Evolutionary conservation across 129 eudicot genomes (phyloP).

Genomic region (Tanacetum coccineum): DNA sequence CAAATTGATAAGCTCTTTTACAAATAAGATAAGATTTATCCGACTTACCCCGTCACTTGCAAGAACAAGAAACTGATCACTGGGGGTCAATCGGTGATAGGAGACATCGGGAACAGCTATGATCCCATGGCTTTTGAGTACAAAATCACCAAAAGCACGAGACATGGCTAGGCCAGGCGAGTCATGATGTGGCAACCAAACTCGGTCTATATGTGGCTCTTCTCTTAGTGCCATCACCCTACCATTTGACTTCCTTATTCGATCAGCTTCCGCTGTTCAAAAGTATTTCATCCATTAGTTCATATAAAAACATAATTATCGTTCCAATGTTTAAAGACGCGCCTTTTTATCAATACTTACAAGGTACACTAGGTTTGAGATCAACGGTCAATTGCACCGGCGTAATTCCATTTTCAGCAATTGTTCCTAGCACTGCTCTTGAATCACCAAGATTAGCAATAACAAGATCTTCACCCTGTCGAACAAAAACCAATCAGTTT

Average conservation of each 20-base stretch:
- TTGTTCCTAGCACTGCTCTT: slow-evolving; percentile 78
- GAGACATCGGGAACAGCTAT: slow-evolving; percentile 69
- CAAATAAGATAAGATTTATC: not conserved
- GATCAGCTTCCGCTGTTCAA: slow-evolving; percentile 67
- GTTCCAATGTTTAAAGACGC: not conserved
- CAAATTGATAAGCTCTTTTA: no score
- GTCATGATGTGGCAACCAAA: slow-evolving; percentile 80
- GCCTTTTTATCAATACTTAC: slow-evolving; percentile 40
- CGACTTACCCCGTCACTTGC: slow-evolving; percentile 81
- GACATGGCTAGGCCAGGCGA: slow-evolving; percentile 96
- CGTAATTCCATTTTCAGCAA: slow-evolving; percentile 52
- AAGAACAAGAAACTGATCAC: slow-evolving; percentile 75
- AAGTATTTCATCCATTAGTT: not conserved
- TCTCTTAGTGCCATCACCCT: slow-evolving; percentile 64
- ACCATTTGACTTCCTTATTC: slow-evolving; percentile 73
- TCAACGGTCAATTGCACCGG: slow-evolving; percentile 81
- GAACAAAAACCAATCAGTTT: not conserved
- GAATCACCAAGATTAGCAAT: slow-evolving; percentile 97
- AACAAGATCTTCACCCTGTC: slow-evolving; percentile 34
- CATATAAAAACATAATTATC: slow-evolving; percentile 7
- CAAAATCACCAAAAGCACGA: slow-evolving; percentile 85
- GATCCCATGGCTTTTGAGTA: slow-evolving; percentile 65
- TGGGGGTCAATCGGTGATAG: slow-evolving; percentile 45
- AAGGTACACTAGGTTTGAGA: slow-evolving; percentile 70
- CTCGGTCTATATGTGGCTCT: slow-evolving; percentile 76